phyloP scores from a whole-genome alignment of 768 basidiomycete genomes.

The Rhodosporidiobolus sp. region DNA sequence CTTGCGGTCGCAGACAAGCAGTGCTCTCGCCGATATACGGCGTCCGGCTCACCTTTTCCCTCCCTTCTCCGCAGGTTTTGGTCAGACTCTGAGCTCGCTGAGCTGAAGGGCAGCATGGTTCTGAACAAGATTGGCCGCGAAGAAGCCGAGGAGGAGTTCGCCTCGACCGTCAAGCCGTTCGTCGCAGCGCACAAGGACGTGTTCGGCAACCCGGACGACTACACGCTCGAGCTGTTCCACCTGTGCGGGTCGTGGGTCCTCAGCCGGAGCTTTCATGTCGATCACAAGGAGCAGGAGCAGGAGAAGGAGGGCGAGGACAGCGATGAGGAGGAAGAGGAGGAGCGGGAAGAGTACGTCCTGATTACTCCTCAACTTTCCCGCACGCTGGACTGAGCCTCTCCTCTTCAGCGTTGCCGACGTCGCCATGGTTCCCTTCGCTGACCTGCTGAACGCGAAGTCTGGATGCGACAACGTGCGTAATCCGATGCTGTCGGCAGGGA shows the following conservation, averaged over 20 bases:
- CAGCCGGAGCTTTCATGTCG: slow-evolving; percentile 85
- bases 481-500: too few relatives aligned
- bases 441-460: slow-evolving; percentile 87
- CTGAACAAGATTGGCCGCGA: slow-evolving; percentile 83
- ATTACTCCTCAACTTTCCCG: neutral
- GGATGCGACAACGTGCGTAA: slow-evolving; percentile 72
- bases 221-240: slow-evolving; percentile 73
- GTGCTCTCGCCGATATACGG: neutral
- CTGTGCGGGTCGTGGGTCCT: slow-evolving; percentile 86
- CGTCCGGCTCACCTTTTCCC: neutral
- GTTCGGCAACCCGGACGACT: slow-evolving; percentile 59
- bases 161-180: slow-evolving; percentile 64
- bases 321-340: slow-evolving; percentile 40
- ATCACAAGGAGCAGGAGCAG: slow-evolving; percentile 48
- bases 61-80: slow-evolving; percentile 58
- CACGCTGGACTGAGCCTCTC: neutral
- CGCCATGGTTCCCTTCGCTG: slow-evolving; percentile 93
- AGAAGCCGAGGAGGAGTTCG: slow-evolving; percentile 73
- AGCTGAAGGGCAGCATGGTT: slow-evolving; percentile 79
- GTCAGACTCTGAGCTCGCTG: slow-evolving; percentile 65
- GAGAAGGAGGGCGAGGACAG: slow-evolving; percentile 49
- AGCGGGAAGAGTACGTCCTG: slow-evolving; percentile 42
- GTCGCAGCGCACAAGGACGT: slow-evolving; percentile 67
- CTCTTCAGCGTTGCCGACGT: slow-evolving; percentile 59
- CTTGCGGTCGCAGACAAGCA: too few relatives aligned